Evolutionary conservation across 1,284 basidiomycete species (phyloP).

Genomic region (Ustilago lituana): DNA sequence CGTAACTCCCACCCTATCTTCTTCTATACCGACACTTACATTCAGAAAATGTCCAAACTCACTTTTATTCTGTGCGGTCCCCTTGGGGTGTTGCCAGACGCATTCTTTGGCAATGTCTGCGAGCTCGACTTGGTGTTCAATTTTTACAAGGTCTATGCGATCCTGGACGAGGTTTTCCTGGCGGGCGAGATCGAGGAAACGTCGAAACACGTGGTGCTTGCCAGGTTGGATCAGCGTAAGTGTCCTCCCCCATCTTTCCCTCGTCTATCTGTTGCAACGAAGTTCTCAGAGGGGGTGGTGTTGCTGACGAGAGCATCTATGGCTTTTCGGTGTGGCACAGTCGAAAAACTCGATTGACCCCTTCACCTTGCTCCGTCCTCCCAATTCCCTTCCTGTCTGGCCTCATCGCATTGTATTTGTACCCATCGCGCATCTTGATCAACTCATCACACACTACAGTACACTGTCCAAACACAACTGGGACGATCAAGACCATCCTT

Average conservation of each 20-base stretch:
- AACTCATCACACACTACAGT: too few relatives aligned
- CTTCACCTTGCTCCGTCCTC: too few relatives aligned
- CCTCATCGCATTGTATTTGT: slow-evolving; percentile 15
- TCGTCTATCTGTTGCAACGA: slow-evolving; percentile 2
- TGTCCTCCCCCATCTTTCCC: neutral
- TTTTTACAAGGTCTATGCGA: slow-evolving; percentile 98
- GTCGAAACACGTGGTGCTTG: slow-evolving; percentile 90
- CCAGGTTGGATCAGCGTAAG: slow-evolving; percentile 75
- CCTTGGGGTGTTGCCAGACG: slow-evolving; percentile 70
- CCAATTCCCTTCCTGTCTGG: too few relatives aligned
- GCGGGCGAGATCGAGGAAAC: slow-evolving; percentile 99
- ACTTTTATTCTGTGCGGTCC: too few relatives aligned
- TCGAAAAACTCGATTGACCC: slow-evolving; percentile 43
- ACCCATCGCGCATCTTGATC: too few relatives aligned
- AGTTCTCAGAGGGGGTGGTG: too few relatives aligned
- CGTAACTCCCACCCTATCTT: slow-evolving; percentile 52
- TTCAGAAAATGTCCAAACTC: too few relatives aligned
- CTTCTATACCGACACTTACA: too few relatives aligned
- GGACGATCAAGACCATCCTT: too few relatives aligned
- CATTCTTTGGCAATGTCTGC: slow-evolving; percentile 98
- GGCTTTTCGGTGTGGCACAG: neutral
- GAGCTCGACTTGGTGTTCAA: slow-evolving; percentile 97
- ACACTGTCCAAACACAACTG: too few relatives aligned
- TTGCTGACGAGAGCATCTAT: too few relatives aligned
- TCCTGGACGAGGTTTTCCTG: slow-evolving; percentile 97